phyloP scores from a whole-genome alignment of 1,284 basidiomycete species.

The Trametes versicolor region DNA sequence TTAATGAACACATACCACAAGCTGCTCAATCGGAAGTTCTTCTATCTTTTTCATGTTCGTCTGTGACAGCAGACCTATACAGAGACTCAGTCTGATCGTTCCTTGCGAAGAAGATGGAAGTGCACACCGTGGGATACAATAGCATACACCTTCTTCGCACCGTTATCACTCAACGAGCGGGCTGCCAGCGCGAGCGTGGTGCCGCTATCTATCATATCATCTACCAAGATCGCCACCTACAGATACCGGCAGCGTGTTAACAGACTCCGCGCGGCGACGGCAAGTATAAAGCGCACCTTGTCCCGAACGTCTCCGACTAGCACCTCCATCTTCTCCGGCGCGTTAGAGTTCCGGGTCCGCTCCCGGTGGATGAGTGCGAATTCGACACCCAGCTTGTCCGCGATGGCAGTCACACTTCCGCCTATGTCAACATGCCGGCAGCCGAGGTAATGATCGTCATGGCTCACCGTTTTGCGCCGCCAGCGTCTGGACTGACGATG shows the following conservation, averaged over 20 bases:
- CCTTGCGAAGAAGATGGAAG: slow-evolving; percentile 16
- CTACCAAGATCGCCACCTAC: slow-evolving; percentile 91
- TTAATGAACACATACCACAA: slow-evolving; percentile 77
- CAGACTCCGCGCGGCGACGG: slow-evolving; percentile 4
- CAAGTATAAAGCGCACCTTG: slow-evolving; percentile 62
- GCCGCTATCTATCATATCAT: slow-evolving; percentile 99
- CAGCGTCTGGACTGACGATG: slow-evolving; percentile 97
- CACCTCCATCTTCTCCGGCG: slow-evolving; percentile 88
- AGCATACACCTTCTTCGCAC: slow-evolving; percentile 90
- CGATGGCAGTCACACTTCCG: slow-evolving; percentile 89
- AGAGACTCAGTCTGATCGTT: slow-evolving; percentile 17
- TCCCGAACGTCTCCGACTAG: slow-evolving; percentile 96
- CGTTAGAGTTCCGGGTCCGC: slow-evolving; percentile 66
- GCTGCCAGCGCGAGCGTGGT: slow-evolving; percentile 89
- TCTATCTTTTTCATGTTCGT: slow-evolving; percentile 82
- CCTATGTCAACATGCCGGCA: slow-evolving; percentile 27
- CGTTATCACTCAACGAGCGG: slow-evolving; percentile 87
- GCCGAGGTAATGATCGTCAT: slow-evolving; percentile 13
- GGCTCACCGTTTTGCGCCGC: slow-evolving; percentile 94
- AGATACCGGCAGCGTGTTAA: slow-evolving; percentile 7
- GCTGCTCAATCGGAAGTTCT: slow-evolving; percentile 83
- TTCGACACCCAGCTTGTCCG: slow-evolving; percentile 95
- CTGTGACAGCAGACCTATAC: slow-evolving; percentile 87
- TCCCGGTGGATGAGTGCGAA: slow-evolving; percentile 98
- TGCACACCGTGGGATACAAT: slow-evolving; percentile 90